A percentile compares a stretch with the other conserved stretches of the same genome.
phyloP scores from a whole-genome alignment of 2,329 filamentous ascomycete species.

The Plectosphaerella sp. region DNA sequence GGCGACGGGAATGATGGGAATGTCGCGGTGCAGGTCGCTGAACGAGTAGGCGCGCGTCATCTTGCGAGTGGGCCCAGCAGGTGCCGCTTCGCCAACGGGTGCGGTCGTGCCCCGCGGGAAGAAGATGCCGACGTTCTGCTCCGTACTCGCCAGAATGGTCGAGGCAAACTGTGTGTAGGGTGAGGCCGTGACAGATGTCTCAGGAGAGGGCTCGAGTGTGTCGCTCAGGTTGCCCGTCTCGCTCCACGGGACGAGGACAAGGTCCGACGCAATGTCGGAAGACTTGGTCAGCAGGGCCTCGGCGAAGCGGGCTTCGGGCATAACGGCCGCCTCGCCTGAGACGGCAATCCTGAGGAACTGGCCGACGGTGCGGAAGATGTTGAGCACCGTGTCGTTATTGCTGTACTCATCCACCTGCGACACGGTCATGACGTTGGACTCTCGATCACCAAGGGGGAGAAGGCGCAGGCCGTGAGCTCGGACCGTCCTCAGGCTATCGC shows the following conservation, averaged over 20 bases:
- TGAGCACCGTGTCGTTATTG: slow-evolving; percentile 77
- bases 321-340: slow-evolving; percentile 74
- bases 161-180: slow-evolving; percentile 72
- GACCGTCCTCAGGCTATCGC: slow-evolving; percentile 36
- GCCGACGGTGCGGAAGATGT: slow-evolving; percentile 85
- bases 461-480: slow-evolving; percentile 82
- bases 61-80: slow-evolving; percentile 23
- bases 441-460: slow-evolving; percentile 83
- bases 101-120: slow-evolving; percentile 63
- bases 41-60: slow-evolving; percentile 54
- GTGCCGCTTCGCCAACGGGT: slow-evolving; percentile 26
- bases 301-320: slow-evolving; percentile 73
- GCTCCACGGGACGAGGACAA: slow-evolving; percentile 86
- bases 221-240: slow-evolving; percentile 75
- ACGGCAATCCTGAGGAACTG: slow-evolving; percentile 79
- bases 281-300: slow-evolving; percentile 71
- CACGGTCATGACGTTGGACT: slow-evolving; percentile 92
- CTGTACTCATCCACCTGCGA: slow-evolving; percentile 73
- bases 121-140: slow-evolving; percentile 71
- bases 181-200: slow-evolving; percentile 21
- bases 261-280: slow-evolving; percentile 64
- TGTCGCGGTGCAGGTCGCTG: slow-evolving; percentile 49
- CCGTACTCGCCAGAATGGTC: slow-evolving; percentile 56
- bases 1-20: slow-evolving; percentile 43
- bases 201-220: slow-evolving; percentile 26